phyloP scores from a whole-genome alignment of 2,329 filamentous ascomycete genomes.

The Pseudopithomyces maydicus region DNA sequence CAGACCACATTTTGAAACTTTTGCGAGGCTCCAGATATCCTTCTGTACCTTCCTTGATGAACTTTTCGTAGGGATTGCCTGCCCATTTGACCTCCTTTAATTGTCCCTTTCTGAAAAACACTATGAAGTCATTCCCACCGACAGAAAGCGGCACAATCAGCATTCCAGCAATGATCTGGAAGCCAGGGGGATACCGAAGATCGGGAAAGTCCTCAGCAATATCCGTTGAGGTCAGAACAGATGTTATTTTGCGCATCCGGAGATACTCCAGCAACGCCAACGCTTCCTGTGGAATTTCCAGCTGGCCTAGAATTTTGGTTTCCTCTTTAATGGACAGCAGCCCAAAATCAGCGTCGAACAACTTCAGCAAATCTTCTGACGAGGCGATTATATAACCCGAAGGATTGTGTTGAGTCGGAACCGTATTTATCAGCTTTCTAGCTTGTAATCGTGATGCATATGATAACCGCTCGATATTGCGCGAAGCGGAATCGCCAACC shows the following conservation, averaged over 20 bases:
- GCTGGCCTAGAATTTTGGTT: constrained; percentile 79
- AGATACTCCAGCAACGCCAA: constrained; percentile 85
- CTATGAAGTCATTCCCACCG: constrained; percentile 82
- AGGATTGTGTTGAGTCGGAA: constrained; percentile 79
- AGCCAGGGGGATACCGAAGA: constrained; percentile 77
- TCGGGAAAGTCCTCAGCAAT: constrained; percentile 79
- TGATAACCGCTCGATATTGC: constrained; percentile 85
- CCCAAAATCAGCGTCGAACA: constrained; percentile 88
- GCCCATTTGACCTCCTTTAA: constrained; percentile 81
- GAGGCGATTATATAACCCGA: constrained; percentile 90
- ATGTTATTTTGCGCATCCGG: constrained; percentile 73
- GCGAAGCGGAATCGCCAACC: constrained; percentile 81
- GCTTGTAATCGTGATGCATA: constrained; percentile 85
- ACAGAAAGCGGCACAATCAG: constrained; percentile 80
- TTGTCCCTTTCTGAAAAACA: constrained; percentile 84
- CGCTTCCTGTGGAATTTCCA: constrained; percentile 80
- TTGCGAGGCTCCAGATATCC: constrained; percentile 77
- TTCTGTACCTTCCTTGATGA: constrained; percentile 71
- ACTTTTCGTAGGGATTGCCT: constrained; percentile 84
- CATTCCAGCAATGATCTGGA: constrained; percentile 76
- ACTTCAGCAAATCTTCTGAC: constrained; percentile 79
- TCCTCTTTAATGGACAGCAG: constrained; percentile 85
- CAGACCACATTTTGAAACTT: constrained; percentile 81
- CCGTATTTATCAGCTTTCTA: constrained; percentile 85
- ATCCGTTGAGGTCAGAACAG: constrained; percentile 79